phyloP scores from a whole-genome alignment of 2,329 filamentous ascomycete species.

The Trichophyton mentagrophytes region DNA sequence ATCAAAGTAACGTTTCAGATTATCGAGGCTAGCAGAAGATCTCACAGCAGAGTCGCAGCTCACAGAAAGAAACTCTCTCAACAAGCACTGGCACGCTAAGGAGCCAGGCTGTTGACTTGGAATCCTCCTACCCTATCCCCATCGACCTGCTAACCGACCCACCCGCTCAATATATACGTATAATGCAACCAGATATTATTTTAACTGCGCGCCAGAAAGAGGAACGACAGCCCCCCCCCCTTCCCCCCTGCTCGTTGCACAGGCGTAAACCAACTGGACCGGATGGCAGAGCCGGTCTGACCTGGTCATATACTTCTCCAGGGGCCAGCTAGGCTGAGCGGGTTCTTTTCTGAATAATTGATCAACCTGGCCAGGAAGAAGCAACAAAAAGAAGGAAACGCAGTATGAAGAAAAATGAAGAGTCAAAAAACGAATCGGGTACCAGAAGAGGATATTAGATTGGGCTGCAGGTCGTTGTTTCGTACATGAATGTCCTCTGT shows the following conservation, averaged over 20 bases:
- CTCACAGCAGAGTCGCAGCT: neutral
- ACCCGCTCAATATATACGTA: neutral
- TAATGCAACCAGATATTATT: too few relatives aligned
- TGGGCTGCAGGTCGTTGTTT: neutral
- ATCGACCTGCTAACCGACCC: slow-evolving; percentile 1
- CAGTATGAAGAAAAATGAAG: neutral
- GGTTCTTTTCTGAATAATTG: neutral
- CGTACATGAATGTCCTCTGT: neutral
- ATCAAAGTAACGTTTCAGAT: neutral
- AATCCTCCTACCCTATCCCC: neutral
- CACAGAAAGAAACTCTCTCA: neutral
- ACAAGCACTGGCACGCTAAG: neutral
- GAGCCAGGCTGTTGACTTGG: neutral
- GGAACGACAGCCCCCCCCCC: neutral
- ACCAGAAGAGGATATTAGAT: neutral
- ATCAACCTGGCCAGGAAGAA: neutral
- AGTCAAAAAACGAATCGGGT: neutral
- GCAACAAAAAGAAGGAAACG: neutral
- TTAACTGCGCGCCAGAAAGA: neutral
- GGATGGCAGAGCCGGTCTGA: neutral
- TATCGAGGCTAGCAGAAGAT: neutral
- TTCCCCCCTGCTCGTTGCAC: neutral
- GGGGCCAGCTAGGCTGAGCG: neutral
- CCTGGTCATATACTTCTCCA: neutral
- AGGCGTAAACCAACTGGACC: neutral